Conservation (phyloP, 2,329 filamentous ascomycete genomes). For the Pseudopyricularia javanii region DNA sequence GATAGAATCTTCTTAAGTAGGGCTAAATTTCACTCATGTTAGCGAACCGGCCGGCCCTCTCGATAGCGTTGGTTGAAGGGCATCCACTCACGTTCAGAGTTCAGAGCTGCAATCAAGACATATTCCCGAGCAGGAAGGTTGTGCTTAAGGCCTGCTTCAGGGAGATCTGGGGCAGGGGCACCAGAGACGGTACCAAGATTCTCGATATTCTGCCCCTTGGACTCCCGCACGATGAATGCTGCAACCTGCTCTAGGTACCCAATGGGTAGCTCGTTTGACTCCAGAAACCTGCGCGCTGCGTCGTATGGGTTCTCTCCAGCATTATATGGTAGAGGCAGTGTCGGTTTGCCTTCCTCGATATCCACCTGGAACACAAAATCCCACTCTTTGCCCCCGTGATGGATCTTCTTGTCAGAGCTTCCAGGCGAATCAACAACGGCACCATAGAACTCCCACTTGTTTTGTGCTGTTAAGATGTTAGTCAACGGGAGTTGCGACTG, state of each 20-base stretch:
- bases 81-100: constrained; percentile 35
- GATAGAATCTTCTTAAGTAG: constrained; percentile 47
- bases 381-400: constrained; percentile 76
- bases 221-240: constrained; percentile 85
- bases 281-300: constrained; percentile 79
- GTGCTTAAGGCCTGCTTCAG: not conserved
- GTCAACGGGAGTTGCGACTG: not conserved
- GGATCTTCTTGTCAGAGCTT: constrained; percentile 66
- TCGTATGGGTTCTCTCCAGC: constrained; percentile 87
- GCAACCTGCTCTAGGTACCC: constrained; percentile 84
- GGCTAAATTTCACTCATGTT: constrained; percentile 3
- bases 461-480: constrained; percentile 26
- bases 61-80: not conserved
- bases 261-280: constrained; percentile 77
- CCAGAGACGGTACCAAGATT: not conserved
- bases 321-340: constrained; percentile 90
- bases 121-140: constrained; percentile 69
- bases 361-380: constrained; percentile 96
- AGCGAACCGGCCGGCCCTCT: not conserved
- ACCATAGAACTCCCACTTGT: constrained; percentile 80
- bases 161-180: not conserved
- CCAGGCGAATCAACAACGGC: constrained; percentile 84
- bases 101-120: constrained; percentile 50
- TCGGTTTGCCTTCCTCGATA: constrained; percentile 86
- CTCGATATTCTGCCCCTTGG: constrained; percentile 42